Conservation (phyloP, 805 yeast genomes). For the Candida sphagnicola region DNA sequence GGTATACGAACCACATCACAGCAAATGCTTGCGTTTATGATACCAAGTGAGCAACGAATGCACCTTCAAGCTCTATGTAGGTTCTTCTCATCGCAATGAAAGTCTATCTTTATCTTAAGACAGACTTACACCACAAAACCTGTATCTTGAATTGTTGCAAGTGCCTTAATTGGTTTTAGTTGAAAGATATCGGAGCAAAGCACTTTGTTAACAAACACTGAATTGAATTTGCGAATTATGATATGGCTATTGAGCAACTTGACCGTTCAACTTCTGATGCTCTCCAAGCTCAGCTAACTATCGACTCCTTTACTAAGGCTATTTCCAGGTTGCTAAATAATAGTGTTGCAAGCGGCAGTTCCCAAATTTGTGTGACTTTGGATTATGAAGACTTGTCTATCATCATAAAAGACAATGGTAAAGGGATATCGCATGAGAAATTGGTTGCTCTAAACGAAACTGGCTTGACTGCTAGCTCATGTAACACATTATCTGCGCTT, state of each 20-base stretch:
- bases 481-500: neutral
- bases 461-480: neutral
- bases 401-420: constrained; percentile 64
- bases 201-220: too few species aligned
- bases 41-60: too few species aligned
- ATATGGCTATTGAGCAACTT: constrained; percentile 10
- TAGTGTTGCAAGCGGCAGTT: constrained; percentile 52
- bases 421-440: constrained; percentile 51
- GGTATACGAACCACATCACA: too few species aligned
- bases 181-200: too few species aligned
- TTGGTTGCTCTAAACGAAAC: neutral
- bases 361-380: constrained; percentile 26
- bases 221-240: too few species aligned
- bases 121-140: too few species aligned
- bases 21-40: too few species aligned
- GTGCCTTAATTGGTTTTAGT: too few species aligned
- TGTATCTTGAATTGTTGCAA: too few species aligned
- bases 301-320: constrained; percentile 37
- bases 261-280: constrained; percentile 8
- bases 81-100: too few species aligned
- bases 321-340: constrained; percentile 51
- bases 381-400: constrained; percentile 31
- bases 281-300: constrained; percentile 28
- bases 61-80: too few species aligned
- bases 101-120: too few species aligned